Conservation (phyloP, 2,329 filamentous ascomycete species). For the Colletotrichum agaves region DNA sequence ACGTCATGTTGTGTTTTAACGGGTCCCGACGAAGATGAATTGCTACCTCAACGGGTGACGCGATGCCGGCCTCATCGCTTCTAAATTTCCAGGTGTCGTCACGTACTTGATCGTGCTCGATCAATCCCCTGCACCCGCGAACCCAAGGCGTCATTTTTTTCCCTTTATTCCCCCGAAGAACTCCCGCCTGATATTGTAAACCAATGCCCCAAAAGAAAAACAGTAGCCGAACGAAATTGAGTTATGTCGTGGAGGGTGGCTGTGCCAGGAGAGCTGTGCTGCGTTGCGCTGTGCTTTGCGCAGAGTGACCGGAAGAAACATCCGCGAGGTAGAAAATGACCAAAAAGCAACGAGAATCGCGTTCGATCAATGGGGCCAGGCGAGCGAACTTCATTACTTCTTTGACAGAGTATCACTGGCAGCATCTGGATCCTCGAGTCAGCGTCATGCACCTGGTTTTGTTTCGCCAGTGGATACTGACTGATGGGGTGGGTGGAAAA, state of each 20-base stretch:
- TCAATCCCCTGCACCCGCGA: conserved; percentile 36
- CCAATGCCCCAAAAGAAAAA: neutral
- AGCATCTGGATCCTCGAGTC: conserved; percentile 24
- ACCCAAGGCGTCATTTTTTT: conserved; percentile 34
- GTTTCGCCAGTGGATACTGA: neutral
- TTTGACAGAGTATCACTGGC: conserved; percentile 37
- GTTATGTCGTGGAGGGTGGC: conserved; percentile 5
- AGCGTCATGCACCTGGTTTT: neutral
- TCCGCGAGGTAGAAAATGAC: conserved; percentile 15
- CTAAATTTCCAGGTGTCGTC: conserved; percentile 37
- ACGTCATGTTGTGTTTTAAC: neutral
- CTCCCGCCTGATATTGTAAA: conserved; percentile 5
- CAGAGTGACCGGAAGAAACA: conserved; percentile 11
- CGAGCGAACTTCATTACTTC: conserved; percentile 32
- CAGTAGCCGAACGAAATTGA: conserved; percentile 13
- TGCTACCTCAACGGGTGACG: conserved; percentile 36
- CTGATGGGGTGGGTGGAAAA: too few relatives aligned
- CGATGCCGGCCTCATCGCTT: conserved; percentile 35
- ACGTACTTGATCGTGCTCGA: conserved; percentile 39
- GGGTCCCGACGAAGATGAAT: conserved; percentile 22
- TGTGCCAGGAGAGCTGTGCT: conserved; percentile 17
- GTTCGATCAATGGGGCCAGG: conserved; percentile 35
- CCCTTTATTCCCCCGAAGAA: neutral
- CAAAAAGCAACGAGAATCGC: conserved; percentile 21
- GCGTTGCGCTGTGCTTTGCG: conserved; percentile 6